Evolutionary conservation across 2,329 filamentous ascomycete species (phyloP), one percentile per base, ranked within the genome.

Genomic region (Biscogniauxia mediterranea): DNA sequence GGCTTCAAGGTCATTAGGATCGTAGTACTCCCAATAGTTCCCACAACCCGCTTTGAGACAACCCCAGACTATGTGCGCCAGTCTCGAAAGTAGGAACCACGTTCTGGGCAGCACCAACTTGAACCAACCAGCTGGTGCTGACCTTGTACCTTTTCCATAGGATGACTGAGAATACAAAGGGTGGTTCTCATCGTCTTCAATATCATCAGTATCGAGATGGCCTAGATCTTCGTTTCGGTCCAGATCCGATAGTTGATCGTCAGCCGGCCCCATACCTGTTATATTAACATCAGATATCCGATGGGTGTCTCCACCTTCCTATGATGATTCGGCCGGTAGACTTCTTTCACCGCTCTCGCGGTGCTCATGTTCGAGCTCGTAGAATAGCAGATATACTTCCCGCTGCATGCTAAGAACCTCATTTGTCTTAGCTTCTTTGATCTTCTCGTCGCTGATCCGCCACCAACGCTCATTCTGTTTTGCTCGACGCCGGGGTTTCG

Each of bases 361-460:
- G 52, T 62, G 65, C 62, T 77, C 75, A 68, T 81, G 81, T 66
- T 94, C 90, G 69, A 96, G 79, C 80, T 98, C 94, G 76, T 99
- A 99, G 75, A 99, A 99, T 56, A 99, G 77, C 73, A 99, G 79
- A 75, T 99, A 99, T 0, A 98, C 94, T 76, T 99, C 95, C 70
- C 89, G 89, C 77, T 97, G 93, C 93, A 97, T 97, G 7, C 88
- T 87, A 61, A 99, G 76, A 6, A 99, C 92, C 68, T 99, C 95
- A 58, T 84, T 86, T 5, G 93, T 98, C 80, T 93, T 97, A 67
- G 92, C 90, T 77, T 98, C 94, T 73, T 94, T 95, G 70, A 98
- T 87, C 77, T 96, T 97, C 67, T 99, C 95, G 74, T 99, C 95
- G 66, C 93, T 97, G 67, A 99, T 96, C 42, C 95, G 87, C 95